Base-by-base conservation (phyloP, 257 asterid species). In the Euphrasia confusa region DNA sequence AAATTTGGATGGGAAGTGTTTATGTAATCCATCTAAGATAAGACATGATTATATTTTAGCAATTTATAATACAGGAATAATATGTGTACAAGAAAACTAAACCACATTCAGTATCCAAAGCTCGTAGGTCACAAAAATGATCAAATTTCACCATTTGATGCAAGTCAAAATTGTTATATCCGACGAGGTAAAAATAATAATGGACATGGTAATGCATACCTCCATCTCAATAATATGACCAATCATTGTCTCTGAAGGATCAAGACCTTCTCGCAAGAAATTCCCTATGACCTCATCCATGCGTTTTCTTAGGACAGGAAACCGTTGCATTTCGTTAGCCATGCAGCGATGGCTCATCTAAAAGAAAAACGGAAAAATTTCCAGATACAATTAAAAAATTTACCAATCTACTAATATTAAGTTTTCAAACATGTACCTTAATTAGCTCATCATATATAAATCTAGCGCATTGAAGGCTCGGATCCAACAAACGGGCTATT, bases 321-420 rank as follows among this genome's bases (percentile, higher is more conserved):
- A 93, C 44, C 97, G 92, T 77, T 82, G 95, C 85, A 89, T 60
- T 71, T 93, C 99, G 70, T 85, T 87, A 60, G 84, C 83, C 87
- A 87, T 79, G 74, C 99, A 89, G 32, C 81, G 89, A 69, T 84
- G 99, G 80, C 97, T 87, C 97, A 93, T 93, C 97, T 93, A 68
- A 24, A 62, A 66, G 67, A 65, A 69, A 40, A 54, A 15, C 58
- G 39, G 57, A 58, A 95, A 56, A 61, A 35, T 58, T 39, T 62
- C 61, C 49, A 52, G 44, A 57, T 14, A 18, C 17, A 55, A 60
- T 32, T 37, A 68, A 30, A 21, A 68, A 40, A 55, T 21, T 47
- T 49, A 61, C 4, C 48, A 55, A 68, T 6, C 45, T 52, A 37
- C 66, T 56, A 64, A 10, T 24, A 64, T 47, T 59, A 12, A 14